These are phyloP conservation scores for Aspergillaceae sp. DNA, from an alignment of 2,329 filamentous ascomycete species.

Conservation along the genomic window DNA sequence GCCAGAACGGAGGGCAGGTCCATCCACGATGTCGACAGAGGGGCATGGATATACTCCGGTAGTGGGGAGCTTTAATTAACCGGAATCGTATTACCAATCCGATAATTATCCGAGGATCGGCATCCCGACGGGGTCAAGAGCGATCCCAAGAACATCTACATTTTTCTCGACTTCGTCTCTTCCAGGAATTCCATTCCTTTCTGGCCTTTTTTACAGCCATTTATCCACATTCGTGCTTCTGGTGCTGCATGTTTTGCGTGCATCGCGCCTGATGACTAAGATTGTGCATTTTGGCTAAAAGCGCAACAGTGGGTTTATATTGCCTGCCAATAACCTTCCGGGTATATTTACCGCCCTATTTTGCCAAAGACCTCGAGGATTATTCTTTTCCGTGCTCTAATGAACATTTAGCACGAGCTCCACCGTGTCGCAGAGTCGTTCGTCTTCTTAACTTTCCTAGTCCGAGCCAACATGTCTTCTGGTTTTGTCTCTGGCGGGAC, in stretches of 20 bases:
- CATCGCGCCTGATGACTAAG: not conserved
- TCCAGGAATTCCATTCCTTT: not conserved
- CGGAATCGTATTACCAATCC: not conserved
- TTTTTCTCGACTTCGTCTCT: not conserved
- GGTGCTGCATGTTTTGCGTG: too few relatives aligned
- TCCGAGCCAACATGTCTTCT: constrained; percentile 31
- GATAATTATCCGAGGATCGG: not conserved
- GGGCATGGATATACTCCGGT: constrained; percentile 3
- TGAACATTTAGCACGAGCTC: not conserved
- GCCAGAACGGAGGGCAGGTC: constrained; percentile 11
- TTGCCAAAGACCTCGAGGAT: constrained; percentile 2
- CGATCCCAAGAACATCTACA: not conserved
- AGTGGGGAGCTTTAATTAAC: constrained; percentile 2
- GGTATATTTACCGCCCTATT: constrained; percentile 2
- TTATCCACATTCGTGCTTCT: not conserved
- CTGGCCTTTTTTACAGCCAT: not conserved
- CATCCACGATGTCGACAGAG: constrained; percentile 16
- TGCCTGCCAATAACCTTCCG: not conserved
- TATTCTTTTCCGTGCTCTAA: not conserved
- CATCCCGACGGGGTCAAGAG: not conserved
- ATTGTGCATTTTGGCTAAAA: constrained; percentile 1
- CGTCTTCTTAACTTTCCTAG: not conserved
- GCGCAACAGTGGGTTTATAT: not conserved
- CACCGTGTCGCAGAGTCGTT: too few relatives aligned
- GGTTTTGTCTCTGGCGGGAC: constrained; percentile 40